A percentile compares a stretch with the other conserved stretches of the same genome.
Conservation (phyloP, 208 protist species). For the Crithidia fasciculata region DNA sequence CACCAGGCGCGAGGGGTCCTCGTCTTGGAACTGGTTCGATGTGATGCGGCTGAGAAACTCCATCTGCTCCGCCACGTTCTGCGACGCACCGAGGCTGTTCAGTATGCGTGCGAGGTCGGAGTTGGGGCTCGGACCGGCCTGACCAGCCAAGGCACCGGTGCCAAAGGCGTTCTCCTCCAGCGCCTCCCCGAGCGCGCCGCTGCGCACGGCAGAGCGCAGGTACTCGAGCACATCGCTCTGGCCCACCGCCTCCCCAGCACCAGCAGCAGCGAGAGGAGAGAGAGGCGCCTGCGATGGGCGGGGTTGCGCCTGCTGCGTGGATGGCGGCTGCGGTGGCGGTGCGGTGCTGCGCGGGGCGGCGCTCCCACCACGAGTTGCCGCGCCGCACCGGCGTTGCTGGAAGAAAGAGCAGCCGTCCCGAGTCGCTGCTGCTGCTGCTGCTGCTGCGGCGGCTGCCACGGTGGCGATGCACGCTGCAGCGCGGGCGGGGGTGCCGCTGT, state of each 20-base stretch:
- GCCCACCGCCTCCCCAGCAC: not conserved
- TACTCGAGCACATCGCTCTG: constrained; percentile 9
- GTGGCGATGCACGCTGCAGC: not conserved
- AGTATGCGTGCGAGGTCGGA: constrained; percentile 3
- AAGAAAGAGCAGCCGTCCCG: too few relatives aligned
- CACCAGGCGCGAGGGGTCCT: constrained; percentile 33
- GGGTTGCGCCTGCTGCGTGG: not conserved
- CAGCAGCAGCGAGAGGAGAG: not conserved
- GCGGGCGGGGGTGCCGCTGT: not conserved
- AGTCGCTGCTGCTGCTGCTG: not conserved
- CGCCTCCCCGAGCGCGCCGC: not conserved
- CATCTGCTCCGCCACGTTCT: constrained; percentile 24
- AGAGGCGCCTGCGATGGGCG: not conserved
- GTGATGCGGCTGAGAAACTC: constrained; percentile 25
- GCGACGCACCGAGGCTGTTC: constrained; percentile 4
- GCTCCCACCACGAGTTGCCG: not conserved
- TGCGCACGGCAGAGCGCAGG: constrained; percentile 7
- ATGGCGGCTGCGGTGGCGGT: not conserved
- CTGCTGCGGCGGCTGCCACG: not conserved
- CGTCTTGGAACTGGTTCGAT: constrained; percentile 30
- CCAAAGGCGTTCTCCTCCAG: not conserved
- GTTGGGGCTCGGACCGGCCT: not conserved
- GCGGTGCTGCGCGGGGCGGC: not conserved
- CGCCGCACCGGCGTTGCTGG: not conserved
- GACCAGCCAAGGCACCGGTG: not conserved